Base-by-base conservation (phyloP, 495 filamentous ascomycete species). In the Penicillium riverlandense region DNA sequence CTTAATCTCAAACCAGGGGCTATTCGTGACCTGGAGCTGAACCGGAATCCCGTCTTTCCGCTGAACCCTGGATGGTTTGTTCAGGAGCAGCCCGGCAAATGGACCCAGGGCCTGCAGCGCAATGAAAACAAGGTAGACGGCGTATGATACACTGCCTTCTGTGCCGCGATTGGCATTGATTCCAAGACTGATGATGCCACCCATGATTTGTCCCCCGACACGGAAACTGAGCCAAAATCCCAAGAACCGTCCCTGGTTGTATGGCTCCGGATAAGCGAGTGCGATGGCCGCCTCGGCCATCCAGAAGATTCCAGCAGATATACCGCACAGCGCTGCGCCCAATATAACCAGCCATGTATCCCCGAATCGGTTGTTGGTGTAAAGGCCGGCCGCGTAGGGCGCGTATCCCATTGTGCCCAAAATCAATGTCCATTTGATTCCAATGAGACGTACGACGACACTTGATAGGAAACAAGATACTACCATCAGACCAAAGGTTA, bases 271-370 rank as follows among this genome's bases (percentile, higher is more conserved):
- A 49, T 85, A 85, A 0, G 75, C 64, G 5, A 84, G 72, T 0
- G 79, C 80, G 37, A 86, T 82, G 1, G 81, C 80, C 3, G 72
- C 75, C 52, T 85, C 82, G 0, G 80, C 74, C 59, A 75, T 75
- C 82, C 82, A 86, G 58, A 84, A 86, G 1, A 84, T 65, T 5
- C 81, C 80, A 0, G 82, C 82, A 0, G 75, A 78, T 30, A 84
- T 60, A 15, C 82, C 82, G 50, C 82, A 85, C 8, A 81, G 60
- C 9, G 78, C 81, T 0, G 81, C 79, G 8, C 82, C 82, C 36
- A 85, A 59, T 34, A 83, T 61, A 0, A 80, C 70, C 5, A 84
- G 65, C 82, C 82, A 86, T 47, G 76, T 68, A 12, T 63, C 75
- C 11, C 76, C 75, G 52, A 70, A 85, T 6, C 81, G 74, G 55